These are phyloP conservation scores for Globisporangium echinulatum DNA, from an alignment of 352 stramenopile species.

Conservation along the genomic window DNA sequence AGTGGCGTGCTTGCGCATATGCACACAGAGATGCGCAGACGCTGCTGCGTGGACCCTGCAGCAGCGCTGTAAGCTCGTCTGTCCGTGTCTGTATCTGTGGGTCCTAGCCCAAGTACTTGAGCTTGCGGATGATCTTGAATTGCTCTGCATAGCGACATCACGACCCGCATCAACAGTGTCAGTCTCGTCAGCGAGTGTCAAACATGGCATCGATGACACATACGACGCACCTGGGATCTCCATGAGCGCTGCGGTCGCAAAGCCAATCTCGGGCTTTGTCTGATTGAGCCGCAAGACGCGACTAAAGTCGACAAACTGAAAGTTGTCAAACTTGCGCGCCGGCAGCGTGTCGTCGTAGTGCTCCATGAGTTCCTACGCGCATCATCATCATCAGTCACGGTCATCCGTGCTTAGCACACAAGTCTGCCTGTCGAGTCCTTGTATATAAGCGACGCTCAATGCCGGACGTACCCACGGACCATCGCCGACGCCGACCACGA, in stretches of 20 bases:
- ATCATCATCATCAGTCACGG: too few species aligned
- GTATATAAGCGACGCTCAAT: neutral
- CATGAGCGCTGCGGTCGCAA: constrained; percentile 61
- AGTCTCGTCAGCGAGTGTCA: too few species aligned
- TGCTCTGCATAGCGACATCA: constrained; percentile 22
- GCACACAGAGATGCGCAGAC: neutral
- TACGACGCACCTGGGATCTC: constrained; percentile 38
- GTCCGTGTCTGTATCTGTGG: too few species aligned
- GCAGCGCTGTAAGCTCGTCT: neutral
- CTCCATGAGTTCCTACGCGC: constrained; percentile 45
- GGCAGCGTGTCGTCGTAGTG: constrained; percentile 56
- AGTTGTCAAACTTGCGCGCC: constrained; percentile 64
- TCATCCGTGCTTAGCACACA: neutral
- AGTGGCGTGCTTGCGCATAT: neutral
- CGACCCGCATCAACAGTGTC: too few species aligned
- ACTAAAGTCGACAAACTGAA: constrained; percentile 72
- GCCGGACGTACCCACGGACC: constrained; percentile 43
- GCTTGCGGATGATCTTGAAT: constrained; percentile 41
- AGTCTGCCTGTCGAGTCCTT: neutral
- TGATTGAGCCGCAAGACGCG: constrained; percentile 41
- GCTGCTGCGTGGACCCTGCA: neutral
- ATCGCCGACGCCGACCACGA: constrained; percentile 72
- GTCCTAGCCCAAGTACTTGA: constrained; percentile 27
- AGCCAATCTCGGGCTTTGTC: constrained; percentile 46
- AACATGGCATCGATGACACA: too few species aligned